Evolutionary conservation across 768 basidiomycete genomes (phyloP), one percentile per base, ranked within the genome.

Genomic region (Hemileccinum impolitum): DNA sequence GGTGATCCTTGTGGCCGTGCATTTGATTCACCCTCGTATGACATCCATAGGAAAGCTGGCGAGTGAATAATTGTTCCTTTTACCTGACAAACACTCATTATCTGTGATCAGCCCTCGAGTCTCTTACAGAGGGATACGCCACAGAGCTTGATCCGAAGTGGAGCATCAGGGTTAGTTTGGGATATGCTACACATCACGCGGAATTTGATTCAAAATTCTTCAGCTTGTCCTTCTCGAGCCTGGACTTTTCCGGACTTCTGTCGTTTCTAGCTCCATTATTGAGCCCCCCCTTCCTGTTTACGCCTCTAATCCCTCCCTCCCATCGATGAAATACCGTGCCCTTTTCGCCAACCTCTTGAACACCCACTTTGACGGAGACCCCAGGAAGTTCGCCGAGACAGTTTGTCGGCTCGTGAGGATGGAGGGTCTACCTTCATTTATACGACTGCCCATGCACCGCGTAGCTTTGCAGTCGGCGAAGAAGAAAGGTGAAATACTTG

Each of bases 121-220:
- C 59, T 3, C 50, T 70, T 18, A 64, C 61, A 3, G 65, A 71
- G 43, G 55, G 61, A 5, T 59, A 69, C 4, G 61, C 54, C 19
- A 42, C 47, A 44, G 70, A 71, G 36, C 57, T 71, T 11, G 66
- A 70, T 39, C 70, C 70, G 2, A 54, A 47, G 8, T 71, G 70
- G 70, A 62, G 68, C 51, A 69, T 71, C 55, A 71, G 58, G 53
- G 70, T 66, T 32, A 17, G 58, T 51, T 30, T 30, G 28, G 8
- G 8, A 30, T 30, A 12, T 30, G 28, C 11, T 30, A 12, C 8
- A 30, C 26, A 30, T 9, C 11, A 18, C 14, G 17, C 10, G 23
- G 23, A 23, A 23, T 31, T 28, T 54, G 45, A 56, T 30, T 17
- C 14, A 13, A 10, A 14, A 28, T 23, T 26, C 17, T 25, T 30